Percentiles rank a stretch among this genome's conserved stretches.
Conservation (phyloP, 495 filamentous ascomycete species). For the Diplogelasinospora grovesii region DNA sequence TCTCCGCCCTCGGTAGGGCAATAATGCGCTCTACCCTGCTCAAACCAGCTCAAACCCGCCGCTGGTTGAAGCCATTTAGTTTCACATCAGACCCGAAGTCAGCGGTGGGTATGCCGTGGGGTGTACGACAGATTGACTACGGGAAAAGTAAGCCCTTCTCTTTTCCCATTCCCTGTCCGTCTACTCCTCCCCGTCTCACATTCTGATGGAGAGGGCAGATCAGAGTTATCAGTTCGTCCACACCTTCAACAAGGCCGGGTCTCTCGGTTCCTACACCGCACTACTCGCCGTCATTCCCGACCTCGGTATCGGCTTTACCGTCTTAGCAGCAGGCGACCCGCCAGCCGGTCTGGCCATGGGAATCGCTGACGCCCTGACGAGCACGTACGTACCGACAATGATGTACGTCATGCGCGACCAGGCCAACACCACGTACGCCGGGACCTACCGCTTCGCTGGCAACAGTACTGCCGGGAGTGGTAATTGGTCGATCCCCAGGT, state of each 20-base stretch:
- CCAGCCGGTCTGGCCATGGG: constrained; percentile 22
- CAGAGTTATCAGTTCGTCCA: constrained; percentile 32
- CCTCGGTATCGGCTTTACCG: constrained; percentile 45
- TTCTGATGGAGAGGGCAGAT: constrained; percentile 6
- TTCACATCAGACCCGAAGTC: constrained; percentile 41
- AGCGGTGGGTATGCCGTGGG: constrained; percentile 52
- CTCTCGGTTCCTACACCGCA: constrained; percentile 40
- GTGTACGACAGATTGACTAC: constrained; percentile 36
- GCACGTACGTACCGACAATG: constrained; percentile 32
- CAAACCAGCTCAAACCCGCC: constrained; percentile 37
- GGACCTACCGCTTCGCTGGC: constrained; percentile 25
- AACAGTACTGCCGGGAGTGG: background rate
- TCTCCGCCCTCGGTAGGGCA: constrained; percentile 44
- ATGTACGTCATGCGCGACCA: constrained; percentile 28
- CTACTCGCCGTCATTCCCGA: constrained; percentile 48
- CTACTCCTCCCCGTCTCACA: background rate
- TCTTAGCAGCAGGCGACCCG: constrained; percentile 41
- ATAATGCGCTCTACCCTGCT: constrained; percentile 48
- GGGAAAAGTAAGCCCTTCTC: constrained; percentile 7
- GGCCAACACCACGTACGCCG: constrained; percentile 28
- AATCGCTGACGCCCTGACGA: constrained; percentile 30
- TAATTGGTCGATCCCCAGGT: background rate
- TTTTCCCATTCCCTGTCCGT: background rate
- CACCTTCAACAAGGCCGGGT: constrained; percentile 50
- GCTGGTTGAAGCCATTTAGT: constrained; percentile 49